Evolutionary conservation across 202 grass and related monocot species (phyloP).

Genomic region (Sporobolus alterniflorus): DNA sequence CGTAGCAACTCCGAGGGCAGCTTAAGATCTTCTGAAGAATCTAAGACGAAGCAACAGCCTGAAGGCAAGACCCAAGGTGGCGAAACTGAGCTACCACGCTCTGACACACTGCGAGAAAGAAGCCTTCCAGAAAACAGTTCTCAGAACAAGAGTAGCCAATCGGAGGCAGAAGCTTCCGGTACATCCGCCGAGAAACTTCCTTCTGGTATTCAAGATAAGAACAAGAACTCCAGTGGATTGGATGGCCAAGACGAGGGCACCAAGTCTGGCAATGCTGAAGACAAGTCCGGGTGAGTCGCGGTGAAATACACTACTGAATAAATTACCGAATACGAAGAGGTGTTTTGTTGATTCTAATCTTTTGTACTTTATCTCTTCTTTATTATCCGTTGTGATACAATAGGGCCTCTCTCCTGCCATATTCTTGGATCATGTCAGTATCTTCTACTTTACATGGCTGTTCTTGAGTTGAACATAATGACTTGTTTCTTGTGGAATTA

Average conservation of each 20-base stretch:
- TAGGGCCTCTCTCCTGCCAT: slow-evolving; percentile 13
- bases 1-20: neutral
- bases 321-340: neutral
- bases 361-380: neutral
- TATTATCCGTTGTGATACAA: neutral
- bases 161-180: slow-evolving; percentile 16
- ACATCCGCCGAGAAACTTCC: neutral
- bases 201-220: neutral
- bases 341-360: neutral
- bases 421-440: neutral
- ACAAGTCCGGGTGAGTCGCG: neutral
- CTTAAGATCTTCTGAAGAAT: slow-evolving; percentile 23
- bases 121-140: slow-evolving; percentile 6
- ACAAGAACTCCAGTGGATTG: slow-evolving; percentile 1
- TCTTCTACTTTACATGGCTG: neutral
- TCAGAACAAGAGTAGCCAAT: slow-evolving; percentile 1
- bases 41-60: neutral
- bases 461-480: neutral
- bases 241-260: neutral
- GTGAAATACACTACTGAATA: neutral
- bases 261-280: neutral
- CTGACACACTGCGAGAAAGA: neutral
- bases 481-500: neutral
- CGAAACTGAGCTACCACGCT: neutral
- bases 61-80: neutral